These are phyloP conservation scores for Pseudozyma hubeiensis DNA, from an alignment of 1,284 basidiomycete species.

Conservation along the genomic window DNA sequence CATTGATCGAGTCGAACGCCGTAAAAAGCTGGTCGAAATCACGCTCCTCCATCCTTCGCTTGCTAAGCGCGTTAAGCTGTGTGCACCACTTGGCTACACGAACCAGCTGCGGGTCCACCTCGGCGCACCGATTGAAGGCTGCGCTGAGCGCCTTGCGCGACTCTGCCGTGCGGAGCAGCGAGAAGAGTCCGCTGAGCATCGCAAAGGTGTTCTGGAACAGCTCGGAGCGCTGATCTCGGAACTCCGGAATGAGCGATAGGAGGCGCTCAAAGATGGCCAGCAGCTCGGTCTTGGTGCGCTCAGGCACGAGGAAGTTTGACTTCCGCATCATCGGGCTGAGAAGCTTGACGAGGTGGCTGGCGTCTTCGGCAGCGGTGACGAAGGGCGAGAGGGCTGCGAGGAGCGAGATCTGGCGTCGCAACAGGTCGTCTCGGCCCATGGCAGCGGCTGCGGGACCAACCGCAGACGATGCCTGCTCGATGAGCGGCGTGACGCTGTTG, in stretches of 20 bases:
- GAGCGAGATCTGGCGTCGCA: conserved; percentile 84
- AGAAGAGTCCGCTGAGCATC: conserved; percentile 60
- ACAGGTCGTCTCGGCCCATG: conserved; percentile 76
- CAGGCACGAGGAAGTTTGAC: conserved; percentile 80
- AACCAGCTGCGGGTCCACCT: conserved; percentile 43
- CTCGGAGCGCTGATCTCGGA: conserved; percentile 67
- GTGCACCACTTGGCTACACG: conserved; percentile 52
- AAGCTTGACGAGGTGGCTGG: conserved; percentile 78
- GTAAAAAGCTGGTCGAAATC: conserved; percentile 88
- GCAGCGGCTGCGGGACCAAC: conserved; percentile 74
- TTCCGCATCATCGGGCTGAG: conserved; percentile 85
- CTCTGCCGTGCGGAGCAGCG: conserved; percentile 49
- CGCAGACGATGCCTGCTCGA: conserved; percentile 72
- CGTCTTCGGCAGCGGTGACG: conserved; percentile 79
- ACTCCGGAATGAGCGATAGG: conserved; percentile 79
- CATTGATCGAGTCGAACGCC: conserved; percentile 83
- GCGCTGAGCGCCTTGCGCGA: conserved; percentile 54
- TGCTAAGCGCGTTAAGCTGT: conserved; percentile 85
- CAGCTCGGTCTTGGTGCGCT: conserved; percentile 87
- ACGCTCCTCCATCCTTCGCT: conserved; percentile 85
- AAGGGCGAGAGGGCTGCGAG: conserved; percentile 84
- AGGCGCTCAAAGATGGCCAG: conserved; percentile 81
- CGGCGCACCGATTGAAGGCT: conserved; percentile 60
- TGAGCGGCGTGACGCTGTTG: conserved; percentile 75
- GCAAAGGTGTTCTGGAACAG: conserved; percentile 52